A percentile compares a stretch with the other conserved stretches of the same genome.
Conservation (phyloP, 192 early-diverging fungal genomes). For the Nowakowskiella sp. region DNA sequence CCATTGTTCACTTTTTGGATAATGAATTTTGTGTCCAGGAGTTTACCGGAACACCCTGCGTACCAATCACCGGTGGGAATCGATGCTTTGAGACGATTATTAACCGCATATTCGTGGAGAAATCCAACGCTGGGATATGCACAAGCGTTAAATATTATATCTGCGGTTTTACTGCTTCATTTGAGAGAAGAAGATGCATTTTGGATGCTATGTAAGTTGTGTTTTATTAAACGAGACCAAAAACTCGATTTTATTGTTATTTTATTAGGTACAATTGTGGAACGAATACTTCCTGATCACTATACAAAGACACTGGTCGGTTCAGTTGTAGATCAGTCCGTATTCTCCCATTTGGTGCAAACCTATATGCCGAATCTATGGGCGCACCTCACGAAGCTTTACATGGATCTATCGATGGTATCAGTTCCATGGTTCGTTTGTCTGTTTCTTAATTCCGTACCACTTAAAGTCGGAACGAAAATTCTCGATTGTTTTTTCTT, state of each 20-base stretch:
- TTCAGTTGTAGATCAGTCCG: constrained; percentile 49
- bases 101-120: constrained; percentile 54
- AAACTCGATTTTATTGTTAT: no score
- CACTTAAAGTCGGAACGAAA: constrained; percentile 37
- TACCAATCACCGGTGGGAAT: constrained; percentile 45
- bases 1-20: constrained; percentile 12
- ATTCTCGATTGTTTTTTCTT: constrained; percentile 52
- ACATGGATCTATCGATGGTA: constrained; percentile 50
- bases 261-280: constrained; percentile 41
- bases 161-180: constrained; percentile 44
- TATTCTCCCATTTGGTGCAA: constrained; percentile 41
- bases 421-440: constrained; percentile 57
- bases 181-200: constrained; percentile 52
- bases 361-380: constrained; percentile 32
- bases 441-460: constrained; percentile 46
- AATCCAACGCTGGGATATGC: constrained; percentile 55
- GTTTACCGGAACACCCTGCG: constrained; percentile 50
- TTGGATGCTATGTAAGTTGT: constrained; percentile 45
- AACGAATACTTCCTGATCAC: constrained; percentile 49
- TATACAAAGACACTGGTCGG: constrained; percentile 55
- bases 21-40: constrained; percentile 17
- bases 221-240: neutral
- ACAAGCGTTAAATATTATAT: constrained; percentile 55
- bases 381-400: constrained; percentile 41
- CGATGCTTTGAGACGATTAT: constrained; percentile 40